Evolutionary conservation across 371 early-diverging fungal species (phyloP), one percentile per base, ranked within the genome.

Genomic region (Circinella minor): DNA sequence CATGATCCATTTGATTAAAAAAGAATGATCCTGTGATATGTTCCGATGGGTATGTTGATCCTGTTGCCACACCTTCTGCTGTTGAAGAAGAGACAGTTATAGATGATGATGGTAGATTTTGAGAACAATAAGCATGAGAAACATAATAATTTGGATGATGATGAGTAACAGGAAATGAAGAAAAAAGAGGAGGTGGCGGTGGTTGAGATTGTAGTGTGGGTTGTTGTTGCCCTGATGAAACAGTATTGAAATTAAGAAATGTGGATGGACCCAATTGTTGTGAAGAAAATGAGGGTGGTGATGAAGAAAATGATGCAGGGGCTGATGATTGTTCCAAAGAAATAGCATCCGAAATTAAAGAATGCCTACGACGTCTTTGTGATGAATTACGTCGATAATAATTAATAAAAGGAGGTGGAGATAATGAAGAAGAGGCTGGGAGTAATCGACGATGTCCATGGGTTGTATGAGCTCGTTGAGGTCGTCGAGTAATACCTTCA

Each of bases 321-420:
- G 60, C 27, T 27, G 36, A 9, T 8, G 5, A 34, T 43, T 64
- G 57, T 55, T 47, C 66, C 46, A 3, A 57, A 49, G 51, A 3
- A 43, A 3, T 47, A 61, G 7, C n/a, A 5, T n/a, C 51, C 1
- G 8, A 15, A 4, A 8, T 17, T 51, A 5, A 8, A 10, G 71
- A 68, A 10, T 64, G 65, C n/a, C 63, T 51, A 38, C 67, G 71
- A 47, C 71, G 66, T 15, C 71, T 43, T 43, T 43, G 43, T 43
- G 43, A 6, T 9, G 43, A 9, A 9, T 43, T 6, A 9, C 43
- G 43, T 11, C 43, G 43, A 3, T 43, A 11, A 43, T 43, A 43
- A 43, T 43, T 3, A 43, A 11, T 11, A 43, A 6, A 6, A 9
- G 11, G 11, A 43, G 43, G 43, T 38, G 64, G 13, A 11, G 27